phyloP scores from a whole-genome alignment of 768 basidiomycete species.

The Ramaria rubella region DNA sequence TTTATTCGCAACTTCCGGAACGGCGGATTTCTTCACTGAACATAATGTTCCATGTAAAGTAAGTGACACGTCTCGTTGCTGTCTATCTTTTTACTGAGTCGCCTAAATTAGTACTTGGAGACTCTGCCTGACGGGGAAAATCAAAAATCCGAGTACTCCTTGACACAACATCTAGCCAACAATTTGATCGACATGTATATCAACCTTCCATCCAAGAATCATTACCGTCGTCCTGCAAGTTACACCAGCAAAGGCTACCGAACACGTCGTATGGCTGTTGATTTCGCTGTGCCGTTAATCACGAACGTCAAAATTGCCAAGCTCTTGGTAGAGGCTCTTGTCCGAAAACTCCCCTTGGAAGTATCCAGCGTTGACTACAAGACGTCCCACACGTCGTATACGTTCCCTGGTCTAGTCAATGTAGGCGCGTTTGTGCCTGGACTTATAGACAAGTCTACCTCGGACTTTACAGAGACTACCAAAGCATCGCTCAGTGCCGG shows the following conservation, averaged over 20 bases:
- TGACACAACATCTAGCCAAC: conserved; percentile 94
- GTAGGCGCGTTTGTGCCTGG: conserved; percentile 80
- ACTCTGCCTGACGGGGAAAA: conserved; percentile 69
- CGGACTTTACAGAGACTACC: conserved; percentile 61
- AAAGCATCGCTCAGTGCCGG: conserved; percentile 84
- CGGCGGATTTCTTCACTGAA: conserved; percentile 95
- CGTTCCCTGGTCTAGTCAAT: conserved; percentile 89
- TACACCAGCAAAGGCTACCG: conserved; percentile 96
- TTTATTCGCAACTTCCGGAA: conserved; percentile 95
- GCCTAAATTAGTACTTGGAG: conserved; percentile 67
- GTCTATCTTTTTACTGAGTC: background rate
- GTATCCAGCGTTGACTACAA: conserved; percentile 90
- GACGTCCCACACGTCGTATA: conserved; percentile 84
- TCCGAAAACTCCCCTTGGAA: conserved; percentile 83
- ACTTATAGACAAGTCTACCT: conserved; percentile 45
- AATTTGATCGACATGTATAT: conserved; percentile 99
- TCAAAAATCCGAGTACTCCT: conserved; percentile 95
- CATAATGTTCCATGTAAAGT: conserved; percentile 96
- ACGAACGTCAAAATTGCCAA: conserved; percentile 99
- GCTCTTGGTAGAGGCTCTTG: conserved; percentile 86
- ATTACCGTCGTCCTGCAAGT: conserved; percentile 93
- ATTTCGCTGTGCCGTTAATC: conserved; percentile 94
- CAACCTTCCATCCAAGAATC: conserved; percentile 97
- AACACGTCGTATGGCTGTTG: conserved; percentile 97
- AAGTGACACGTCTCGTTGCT: conserved; percentile 13